Percentiles rank a stretch among this genome's conserved stretches.
Conservation (phyloP, 495 filamentous ascomycete genomes). For the Penicillium arizonense region DNA sequence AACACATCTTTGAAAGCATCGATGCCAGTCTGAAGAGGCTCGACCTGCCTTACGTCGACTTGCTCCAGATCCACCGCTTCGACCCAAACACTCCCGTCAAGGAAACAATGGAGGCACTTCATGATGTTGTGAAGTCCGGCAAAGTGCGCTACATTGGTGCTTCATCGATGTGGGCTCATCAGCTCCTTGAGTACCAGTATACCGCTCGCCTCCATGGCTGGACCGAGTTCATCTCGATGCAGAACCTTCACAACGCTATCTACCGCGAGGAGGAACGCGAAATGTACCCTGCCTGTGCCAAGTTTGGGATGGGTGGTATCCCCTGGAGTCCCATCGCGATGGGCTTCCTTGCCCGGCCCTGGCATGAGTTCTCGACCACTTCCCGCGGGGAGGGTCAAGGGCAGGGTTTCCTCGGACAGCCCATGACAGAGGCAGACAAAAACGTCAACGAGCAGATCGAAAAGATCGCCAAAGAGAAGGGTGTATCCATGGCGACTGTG, state of each 20-base stretch:
- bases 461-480: conserved; percentile 58
- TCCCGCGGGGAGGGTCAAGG: conserved; percentile 14
- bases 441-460: conserved; percentile 57
- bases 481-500: conserved; percentile 58
- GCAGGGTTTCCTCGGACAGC: conserved; percentile 9
- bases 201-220: conserved; percentile 62
- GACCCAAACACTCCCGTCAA: conserved; percentile 54
- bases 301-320: conserved; percentile 62
- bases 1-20: conserved; percentile 68
- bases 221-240: conserved; percentile 76
- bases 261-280: conserved; percentile 78
- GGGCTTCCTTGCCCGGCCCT: conserved; percentile 41
- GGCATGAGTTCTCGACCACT: conserved; percentile 14
- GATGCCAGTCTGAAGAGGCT: conserved; percentile 66
- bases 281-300: conserved; percentile 67
- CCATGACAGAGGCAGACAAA: conserved; percentile 29
- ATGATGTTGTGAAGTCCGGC: conserved; percentile 63
- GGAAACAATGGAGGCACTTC: conserved; percentile 73
- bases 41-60: conserved; percentile 66
- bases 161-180: conserved; percentile 63
- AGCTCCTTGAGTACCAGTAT: conserved; percentile 65
- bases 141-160: conserved; percentile 74
- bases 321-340: conserved; percentile 52
- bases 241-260: conserved; percentile 69
- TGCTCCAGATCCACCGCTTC: conserved; percentile 69